phyloP scores from a whole-genome alignment of 176 grass and related monocot species.

The Zea mays region DNA sequence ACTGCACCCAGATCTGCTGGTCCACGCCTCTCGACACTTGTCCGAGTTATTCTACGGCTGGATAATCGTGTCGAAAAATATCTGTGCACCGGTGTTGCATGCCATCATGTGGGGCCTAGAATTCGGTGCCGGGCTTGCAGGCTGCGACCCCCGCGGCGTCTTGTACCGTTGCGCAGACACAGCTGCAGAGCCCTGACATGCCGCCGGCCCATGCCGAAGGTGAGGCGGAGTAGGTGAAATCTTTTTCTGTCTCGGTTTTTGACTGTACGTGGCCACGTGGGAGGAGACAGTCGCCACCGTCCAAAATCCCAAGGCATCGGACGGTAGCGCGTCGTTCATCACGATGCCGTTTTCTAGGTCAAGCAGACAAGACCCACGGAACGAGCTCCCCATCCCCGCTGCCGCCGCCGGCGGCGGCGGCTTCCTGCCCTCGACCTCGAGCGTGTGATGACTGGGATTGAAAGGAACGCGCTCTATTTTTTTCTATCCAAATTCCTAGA shows the following conservation, averaged over 20 bases:
- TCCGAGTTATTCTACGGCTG: conserved; percentile 2
- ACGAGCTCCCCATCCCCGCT: neutral
- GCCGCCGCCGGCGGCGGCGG: conserved; percentile 4
- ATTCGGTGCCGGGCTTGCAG: conserved; percentile 2
- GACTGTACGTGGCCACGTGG: neutral
- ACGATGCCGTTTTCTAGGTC: conserved; percentile 25
- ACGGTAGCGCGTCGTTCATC: conserved; percentile 27
- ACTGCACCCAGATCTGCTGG: conserved; percentile 25
- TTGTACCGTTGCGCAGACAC: conserved; percentile 28
- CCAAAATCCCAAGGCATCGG: conserved; percentile 26
- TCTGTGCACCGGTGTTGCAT: neutral
- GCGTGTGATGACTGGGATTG: conserved; percentile 3
- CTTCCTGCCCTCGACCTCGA: neutral
- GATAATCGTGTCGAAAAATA: neutral
- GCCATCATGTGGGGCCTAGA: conserved; percentile 19
- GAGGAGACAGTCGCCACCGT: conserved; percentile 40
- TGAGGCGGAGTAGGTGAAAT: neutral
- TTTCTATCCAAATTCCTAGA: neutral
- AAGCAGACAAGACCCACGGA: neutral
- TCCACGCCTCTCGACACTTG: conserved; percentile 21
- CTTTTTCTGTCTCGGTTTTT: neutral
- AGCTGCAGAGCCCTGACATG: neutral
- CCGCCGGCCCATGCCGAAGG: neutral
- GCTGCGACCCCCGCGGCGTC: neutral
- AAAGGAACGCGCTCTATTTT: conserved; percentile 6